phyloP scores from a whole-genome alignment of 108 stramenopile genomes.

The Nitzschia putrida region DNA sequence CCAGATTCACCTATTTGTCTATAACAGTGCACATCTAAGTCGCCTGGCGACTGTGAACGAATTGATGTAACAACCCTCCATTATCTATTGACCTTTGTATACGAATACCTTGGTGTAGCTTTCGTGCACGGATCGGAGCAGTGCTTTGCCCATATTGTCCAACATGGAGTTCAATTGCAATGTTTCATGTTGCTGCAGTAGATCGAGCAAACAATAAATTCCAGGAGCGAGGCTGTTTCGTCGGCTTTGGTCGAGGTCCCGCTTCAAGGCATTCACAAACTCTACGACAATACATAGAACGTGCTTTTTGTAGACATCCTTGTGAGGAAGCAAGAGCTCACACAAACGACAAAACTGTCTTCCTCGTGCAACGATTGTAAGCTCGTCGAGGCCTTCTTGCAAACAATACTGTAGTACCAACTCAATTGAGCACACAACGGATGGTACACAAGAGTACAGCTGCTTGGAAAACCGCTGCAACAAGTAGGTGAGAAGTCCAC shows the following conservation, averaged over 20 bases:
- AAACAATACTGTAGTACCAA: conserved; percentile 43
- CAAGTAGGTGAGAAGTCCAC: conserved; percentile 51
- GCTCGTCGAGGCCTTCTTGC: conserved; percentile 30
- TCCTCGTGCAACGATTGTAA: conserved; percentile 5
- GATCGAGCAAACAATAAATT: conserved; percentile 71
- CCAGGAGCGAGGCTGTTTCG: conserved; percentile 58
- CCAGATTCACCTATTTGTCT: background rate
- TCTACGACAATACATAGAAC: conserved; percentile 64
- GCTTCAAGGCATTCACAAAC: conserved; percentile 60
- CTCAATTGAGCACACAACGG: conserved; percentile 43
- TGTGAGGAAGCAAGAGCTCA: conserved; percentile 75
- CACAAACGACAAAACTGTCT: conserved; percentile 51
- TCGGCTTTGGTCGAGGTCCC: conserved; percentile 38
- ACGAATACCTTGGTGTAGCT: conserved; percentile 69
- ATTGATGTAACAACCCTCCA: background rate
- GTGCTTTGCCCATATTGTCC: conserved; percentile 52
- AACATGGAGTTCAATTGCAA: conserved; percentile 74
- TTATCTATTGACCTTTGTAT: conserved; percentile 71
- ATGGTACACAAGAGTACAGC: conserved; percentile 65
- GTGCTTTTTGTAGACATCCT: conserved; percentile 87
- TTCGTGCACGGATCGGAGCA: conserved; percentile 64
- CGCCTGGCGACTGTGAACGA: background rate
- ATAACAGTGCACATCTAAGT: background rate
- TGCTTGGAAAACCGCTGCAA: conserved; percentile 75
- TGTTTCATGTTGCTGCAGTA: conserved; percentile 69